Conservation (phyloP, 495 filamentous ascomycete genomes). For the Penicillium coprophilum region DNA sequence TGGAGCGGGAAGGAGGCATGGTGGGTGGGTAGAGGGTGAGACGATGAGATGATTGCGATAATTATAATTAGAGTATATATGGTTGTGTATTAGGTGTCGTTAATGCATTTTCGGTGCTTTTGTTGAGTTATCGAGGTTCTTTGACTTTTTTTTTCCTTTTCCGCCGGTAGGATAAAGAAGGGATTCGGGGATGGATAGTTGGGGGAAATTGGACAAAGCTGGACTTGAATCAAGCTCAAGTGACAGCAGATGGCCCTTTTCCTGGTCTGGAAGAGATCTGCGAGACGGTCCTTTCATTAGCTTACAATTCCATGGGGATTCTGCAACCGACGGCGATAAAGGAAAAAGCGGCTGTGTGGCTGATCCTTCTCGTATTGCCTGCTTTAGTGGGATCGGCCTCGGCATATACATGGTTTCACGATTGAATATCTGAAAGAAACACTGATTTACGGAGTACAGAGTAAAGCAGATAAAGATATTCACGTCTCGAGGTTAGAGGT, state of each 20-base stretch:
- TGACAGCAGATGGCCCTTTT: slow-evolving; percentile 2
- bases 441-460: too few relatives aligned
- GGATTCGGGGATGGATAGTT: neutral
- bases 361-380: slow-evolving; percentile 24
- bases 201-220: neutral
- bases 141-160: neutral
- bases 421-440: too few relatives aligned
- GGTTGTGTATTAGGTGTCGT: neutral
- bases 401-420: neutral
- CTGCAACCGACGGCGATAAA: neutral
- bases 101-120: slow-evolving; percentile 9
- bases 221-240: slow-evolving; percentile 6
- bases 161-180: neutral
- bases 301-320: neutral
- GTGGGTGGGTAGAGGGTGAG: neutral
- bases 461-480: neutral
- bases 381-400: neutral
- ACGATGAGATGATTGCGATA: neutral
- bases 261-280: slow-evolving; percentile 20
- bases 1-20: slow-evolving; percentile 43
- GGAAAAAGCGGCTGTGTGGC: slow-evolving; percentile 14
- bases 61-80: neutral
- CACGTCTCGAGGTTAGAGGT: too few relatives aligned
- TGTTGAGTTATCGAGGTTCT: neutral
- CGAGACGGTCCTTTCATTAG: slow-evolving; percentile 4